Evolutionary conservation across 2,329 filamentous ascomycete genomes (phyloP).

Genomic region (Penicillium corylophilum): DNA sequence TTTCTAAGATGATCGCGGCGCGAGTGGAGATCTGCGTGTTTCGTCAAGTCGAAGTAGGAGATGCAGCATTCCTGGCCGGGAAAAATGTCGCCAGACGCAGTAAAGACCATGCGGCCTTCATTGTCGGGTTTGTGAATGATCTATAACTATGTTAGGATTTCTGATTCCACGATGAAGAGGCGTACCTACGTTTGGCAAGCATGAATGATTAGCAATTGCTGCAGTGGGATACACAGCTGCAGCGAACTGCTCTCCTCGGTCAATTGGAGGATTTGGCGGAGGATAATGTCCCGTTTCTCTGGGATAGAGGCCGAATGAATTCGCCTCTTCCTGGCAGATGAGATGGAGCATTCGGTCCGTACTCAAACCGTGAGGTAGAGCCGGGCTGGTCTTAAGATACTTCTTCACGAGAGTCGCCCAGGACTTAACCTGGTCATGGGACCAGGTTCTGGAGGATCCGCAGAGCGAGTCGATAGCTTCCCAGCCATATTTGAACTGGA

Average conservation of each 20-base stretch:
- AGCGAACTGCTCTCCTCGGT: conserved; percentile 23
- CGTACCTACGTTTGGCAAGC: conserved; percentile 22
- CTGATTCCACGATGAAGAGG: no score
- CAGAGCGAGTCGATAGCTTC: conserved; percentile 27
- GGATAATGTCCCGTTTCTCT: conserved; percentile 22
- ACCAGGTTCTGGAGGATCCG: conserved; percentile 31
- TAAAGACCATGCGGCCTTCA: conserved; percentile 32
- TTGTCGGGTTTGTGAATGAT: conserved; percentile 33
- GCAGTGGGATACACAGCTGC: conserved; percentile 26
- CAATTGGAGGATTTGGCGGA: conserved; percentile 5
- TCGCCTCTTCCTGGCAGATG: conserved; percentile 28
- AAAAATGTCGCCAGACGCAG: conserved; percentile 27
- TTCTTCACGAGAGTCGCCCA: conserved; percentile 32
- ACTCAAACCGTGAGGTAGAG: conserved; percentile 18
- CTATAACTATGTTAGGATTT: conserved; percentile 13
- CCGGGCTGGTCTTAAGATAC: conserved; percentile 24
- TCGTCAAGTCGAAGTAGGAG: conserved; percentile 32
- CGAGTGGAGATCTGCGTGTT: conserved; percentile 15
- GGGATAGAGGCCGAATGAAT: conserved; percentile 28
- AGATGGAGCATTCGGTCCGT: conserved; percentile 21
- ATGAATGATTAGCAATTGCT: conserved; percentile 27
- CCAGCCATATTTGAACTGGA: conserved; percentile 22
- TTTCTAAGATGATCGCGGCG: conserved; percentile 27
- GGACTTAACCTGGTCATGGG: conserved; percentile 26
- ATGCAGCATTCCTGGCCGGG: conserved; percentile 36